These are phyloP conservation scores for Mentha longifolia DNA, from an alignment of 257 asterid species.

Conservation along the genomic window DNA sequence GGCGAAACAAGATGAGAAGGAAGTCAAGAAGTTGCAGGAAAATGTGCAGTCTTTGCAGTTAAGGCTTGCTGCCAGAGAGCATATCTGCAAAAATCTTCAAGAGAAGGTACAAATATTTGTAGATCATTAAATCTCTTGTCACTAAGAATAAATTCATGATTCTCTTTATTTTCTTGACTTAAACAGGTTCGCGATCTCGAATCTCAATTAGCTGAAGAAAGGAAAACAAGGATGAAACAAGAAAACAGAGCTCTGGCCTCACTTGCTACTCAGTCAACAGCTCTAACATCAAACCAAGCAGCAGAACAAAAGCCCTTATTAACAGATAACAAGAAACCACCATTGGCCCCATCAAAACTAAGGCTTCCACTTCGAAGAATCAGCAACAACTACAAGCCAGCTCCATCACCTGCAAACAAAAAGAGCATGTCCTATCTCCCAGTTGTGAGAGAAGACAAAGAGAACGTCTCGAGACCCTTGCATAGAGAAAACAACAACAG, in stretches of 20 bases:
- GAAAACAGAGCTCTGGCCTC: conserved; percentile 78
- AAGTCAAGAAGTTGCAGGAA: conserved; percentile 86
- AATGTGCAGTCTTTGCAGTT: conserved; percentile 74
- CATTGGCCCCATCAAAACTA: conserved; percentile 72
- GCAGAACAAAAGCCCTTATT: conserved; percentile 42
- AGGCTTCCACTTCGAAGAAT: conserved; percentile 83
- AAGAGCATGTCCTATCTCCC: conserved; percentile 62
- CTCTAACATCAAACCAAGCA: conserved; percentile 49
- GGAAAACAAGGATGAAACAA: conserved; percentile 75
- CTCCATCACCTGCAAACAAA: conserved; percentile 49
- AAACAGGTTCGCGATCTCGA: conserved; percentile 88
- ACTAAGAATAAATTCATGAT: neutral
- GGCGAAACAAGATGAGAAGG: conserved; percentile 87
- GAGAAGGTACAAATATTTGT: conserved; percentile 63
- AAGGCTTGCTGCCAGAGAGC: conserved; percentile 80
- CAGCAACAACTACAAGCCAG: conserved; percentile 55
- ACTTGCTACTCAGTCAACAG: conserved; percentile 52
- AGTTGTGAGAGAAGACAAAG: conserved; percentile 56
- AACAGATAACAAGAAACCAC: conserved; percentile 75
- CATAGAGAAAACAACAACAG: conserved; percentile 37
- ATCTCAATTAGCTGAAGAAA: conserved; percentile 82
- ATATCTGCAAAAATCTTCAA: conserved; percentile 75
- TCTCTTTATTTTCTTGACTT: neutral
- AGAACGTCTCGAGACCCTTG: conserved; percentile 46
- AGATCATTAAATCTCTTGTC: neutral